A percentile compares a stretch with the other conserved stretches of the same genome.
Evolutionary conservation across 2,329 filamentous ascomycete genomes (phyloP).

Genomic region (Penicillium verrucosum): DNA sequence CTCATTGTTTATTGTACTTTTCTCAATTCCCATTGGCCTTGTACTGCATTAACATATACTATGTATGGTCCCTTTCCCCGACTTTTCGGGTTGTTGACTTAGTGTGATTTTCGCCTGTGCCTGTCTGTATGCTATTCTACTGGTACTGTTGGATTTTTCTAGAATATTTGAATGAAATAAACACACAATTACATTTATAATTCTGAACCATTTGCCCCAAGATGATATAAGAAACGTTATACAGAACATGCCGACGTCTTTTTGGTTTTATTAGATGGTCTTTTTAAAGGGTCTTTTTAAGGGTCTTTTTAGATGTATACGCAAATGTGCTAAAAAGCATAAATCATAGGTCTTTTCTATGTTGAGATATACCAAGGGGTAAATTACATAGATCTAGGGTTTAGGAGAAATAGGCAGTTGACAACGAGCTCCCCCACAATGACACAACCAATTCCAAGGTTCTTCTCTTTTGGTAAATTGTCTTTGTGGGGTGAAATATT

Average conservation of each 20-base stretch:
- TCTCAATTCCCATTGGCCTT: neutral
- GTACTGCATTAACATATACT: neutral
- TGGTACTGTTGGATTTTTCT: neutral
- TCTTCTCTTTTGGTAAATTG: neutral
- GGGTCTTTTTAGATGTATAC: neutral
- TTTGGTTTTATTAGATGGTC: neutral
- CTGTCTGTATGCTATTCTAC: neutral
- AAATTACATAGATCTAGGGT: neutral
- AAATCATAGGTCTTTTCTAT: neutral
- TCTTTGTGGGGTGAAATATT: neutral
- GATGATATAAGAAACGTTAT: neutral
- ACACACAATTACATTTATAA: neutral
- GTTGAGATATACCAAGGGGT: neutral
- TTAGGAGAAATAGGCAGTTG: slow-evolving; percentile 1
- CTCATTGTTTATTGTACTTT: neutral
- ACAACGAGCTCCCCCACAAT: slow-evolving; percentile 1
- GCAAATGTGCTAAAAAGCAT: neutral
- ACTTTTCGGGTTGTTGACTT: neutral
- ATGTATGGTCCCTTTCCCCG: neutral
- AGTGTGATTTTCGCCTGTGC: neutral
- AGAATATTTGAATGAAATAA: neutral
- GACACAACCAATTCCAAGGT: neutral
- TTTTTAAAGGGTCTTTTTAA: neutral
- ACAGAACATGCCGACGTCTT: neutral
- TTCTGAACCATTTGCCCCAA: neutral